These are phyloP conservation scores for Wickerhamomyces sp. DNA, from an alignment of 1,139 yeast species.

Conservation along the genomic window DNA sequence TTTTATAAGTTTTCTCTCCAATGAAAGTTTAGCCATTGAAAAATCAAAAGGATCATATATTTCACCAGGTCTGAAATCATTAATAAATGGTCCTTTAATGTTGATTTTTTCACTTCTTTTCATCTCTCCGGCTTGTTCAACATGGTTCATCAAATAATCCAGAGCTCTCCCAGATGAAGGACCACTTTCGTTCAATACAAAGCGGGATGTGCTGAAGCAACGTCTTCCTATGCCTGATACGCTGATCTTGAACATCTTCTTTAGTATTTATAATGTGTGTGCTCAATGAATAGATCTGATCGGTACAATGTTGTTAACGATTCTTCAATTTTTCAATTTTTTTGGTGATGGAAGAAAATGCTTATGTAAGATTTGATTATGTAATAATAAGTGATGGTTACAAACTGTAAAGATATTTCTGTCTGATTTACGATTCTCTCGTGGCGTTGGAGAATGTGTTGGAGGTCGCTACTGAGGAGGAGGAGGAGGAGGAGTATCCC, in stretches of 20 bases:
- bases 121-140: not conserved
- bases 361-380: no score
- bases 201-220: not conserved
- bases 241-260: not conserved
- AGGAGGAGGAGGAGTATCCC: no score
- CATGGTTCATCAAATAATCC: not conserved
- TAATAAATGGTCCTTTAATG: constrained; percentile 27
- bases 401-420: no score
- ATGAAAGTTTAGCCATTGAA: constrained; percentile 46
- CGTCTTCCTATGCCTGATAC: not conserved
- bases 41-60: constrained; percentile 75
- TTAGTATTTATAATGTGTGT: no score
- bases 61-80: constrained; percentile 38
- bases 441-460: no score
- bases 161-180: not conserved
- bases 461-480: no score
- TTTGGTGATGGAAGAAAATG: not conserved
- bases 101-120: not conserved
- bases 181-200: no score
- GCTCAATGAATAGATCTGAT: not conserved
- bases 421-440: no score
- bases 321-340: not conserved
- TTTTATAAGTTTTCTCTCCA: constrained; percentile 26
- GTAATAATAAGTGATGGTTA: no score
- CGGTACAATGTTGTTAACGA: not conserved